Conservation (phyloP, 768 basidiomycete species). For the Rubroboletus pulcherrimus region DNA sequence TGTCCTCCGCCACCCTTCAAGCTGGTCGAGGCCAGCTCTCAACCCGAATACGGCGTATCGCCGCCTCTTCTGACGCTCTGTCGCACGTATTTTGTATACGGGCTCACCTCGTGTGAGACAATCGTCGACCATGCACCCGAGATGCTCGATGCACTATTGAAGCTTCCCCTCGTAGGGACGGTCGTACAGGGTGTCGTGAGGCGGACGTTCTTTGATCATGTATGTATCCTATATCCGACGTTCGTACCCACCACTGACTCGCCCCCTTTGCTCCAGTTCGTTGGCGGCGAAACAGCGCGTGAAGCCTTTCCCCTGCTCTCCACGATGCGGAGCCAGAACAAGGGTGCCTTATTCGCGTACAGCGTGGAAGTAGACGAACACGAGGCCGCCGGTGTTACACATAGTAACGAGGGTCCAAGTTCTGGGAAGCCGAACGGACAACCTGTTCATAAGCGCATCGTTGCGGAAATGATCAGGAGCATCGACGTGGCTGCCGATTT, state of each 20-base stretch:
- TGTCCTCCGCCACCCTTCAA: slow-evolving; percentile 22
- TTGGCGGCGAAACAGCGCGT: slow-evolving; percentile 80
- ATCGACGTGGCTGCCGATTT: slow-evolving; percentile 81
- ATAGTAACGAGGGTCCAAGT: neutral
- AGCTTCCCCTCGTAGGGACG: slow-evolving; percentile 51
- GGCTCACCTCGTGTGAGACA: slow-evolving; percentile 70
- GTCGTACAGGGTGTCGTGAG: slow-evolving; percentile 69
- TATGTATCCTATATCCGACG: slow-evolving; percentile 25
- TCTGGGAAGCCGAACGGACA: slow-evolving; percentile 11
- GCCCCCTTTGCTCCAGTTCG: slow-evolving; percentile 52
- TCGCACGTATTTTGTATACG: slow-evolving; percentile 78
- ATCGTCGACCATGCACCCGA: slow-evolving; percentile 74
- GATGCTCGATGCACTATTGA: slow-evolving; percentile 50
- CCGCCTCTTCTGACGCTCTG: slow-evolving; percentile 42
- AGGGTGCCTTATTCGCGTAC: slow-evolving; percentile 77
- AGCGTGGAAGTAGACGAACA: slow-evolving; percentile 78
- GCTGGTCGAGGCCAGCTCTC: neutral
- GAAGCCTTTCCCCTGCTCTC: slow-evolving; percentile 63
- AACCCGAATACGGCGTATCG: neutral
- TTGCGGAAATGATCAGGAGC: slow-evolving; percentile 71
- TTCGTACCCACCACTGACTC: neutral
- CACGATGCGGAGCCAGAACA: slow-evolving; percentile 59
- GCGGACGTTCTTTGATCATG: slow-evolving; percentile 83
- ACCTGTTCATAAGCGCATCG: slow-evolving; percentile 55
- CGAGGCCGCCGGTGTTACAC: slow-evolving; percentile 37